Conservation (phyloP, 495 filamentous ascomycete genomes). For the Platismatia glauca region DNA sequence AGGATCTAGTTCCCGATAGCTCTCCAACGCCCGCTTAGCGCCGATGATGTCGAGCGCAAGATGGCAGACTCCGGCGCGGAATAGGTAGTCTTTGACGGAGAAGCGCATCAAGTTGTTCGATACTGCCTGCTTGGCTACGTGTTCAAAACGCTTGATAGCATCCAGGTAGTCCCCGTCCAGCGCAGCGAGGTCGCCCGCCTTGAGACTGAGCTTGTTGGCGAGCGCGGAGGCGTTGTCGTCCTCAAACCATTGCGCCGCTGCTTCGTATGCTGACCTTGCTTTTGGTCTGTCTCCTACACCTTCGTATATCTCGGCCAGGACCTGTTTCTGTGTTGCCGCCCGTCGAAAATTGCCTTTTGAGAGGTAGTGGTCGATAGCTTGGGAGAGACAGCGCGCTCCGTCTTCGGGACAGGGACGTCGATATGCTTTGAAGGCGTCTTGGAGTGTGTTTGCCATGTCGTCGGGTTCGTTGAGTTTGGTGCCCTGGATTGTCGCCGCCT, state of each 20-base stretch:
- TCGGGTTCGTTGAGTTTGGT: constrained; percentile 77
- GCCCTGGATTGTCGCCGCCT: constrained; percentile 68
- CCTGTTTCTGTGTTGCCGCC: constrained; percentile 80
- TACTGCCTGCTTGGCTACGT: constrained; percentile 60
- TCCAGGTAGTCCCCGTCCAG: constrained; percentile 72
- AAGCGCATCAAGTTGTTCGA: constrained; percentile 80
- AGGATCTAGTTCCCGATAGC: constrained; percentile 73
- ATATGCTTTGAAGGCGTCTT: constrained; percentile 79
- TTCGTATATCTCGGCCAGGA: constrained; percentile 75
- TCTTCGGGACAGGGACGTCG: constrained; percentile 70
- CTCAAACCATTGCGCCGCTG: constrained; percentile 78
- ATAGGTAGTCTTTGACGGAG: constrained; percentile 85
- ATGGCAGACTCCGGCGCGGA: constrained; percentile 82
- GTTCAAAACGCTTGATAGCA: constrained; percentile 71
- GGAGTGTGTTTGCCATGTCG: constrained; percentile 72
- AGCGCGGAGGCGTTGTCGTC: constrained; percentile 78
- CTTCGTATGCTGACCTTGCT: constrained; percentile 41
- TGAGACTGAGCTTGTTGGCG: constrained; percentile 83
- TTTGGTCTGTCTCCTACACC: constrained; percentile 56
- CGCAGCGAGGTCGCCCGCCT: constrained; percentile 78
- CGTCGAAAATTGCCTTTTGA: constrained; percentile 77
- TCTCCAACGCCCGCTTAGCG: constrained; percentile 64
- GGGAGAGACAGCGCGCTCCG: constrained; percentile 62
- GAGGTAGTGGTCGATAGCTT: constrained; percentile 71
- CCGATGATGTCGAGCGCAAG: constrained; percentile 58